These are phyloP conservation scores for Tylopilus vinaceipallidus DNA, from an alignment of 768 basidiomycete species.

Conservation along the genomic window DNA sequence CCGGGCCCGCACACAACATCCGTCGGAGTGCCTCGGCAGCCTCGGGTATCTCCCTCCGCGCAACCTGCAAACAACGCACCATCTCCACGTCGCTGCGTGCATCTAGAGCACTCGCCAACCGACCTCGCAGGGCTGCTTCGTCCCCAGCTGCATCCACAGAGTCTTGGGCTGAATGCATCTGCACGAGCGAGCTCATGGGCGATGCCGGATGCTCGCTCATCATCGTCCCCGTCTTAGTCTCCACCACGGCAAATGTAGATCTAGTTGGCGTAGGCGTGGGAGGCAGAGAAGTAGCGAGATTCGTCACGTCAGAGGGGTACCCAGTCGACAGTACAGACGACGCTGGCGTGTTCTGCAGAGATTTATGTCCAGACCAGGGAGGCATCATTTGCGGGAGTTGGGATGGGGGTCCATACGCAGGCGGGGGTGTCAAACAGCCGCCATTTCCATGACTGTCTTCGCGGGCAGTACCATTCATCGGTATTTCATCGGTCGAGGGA, in stretches of 20 bases:
- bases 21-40: constrained; percentile 25
- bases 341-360: neutral
- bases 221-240: neutral
- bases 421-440: constrained; percentile 2
- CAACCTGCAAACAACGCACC: constrained; percentile 24
- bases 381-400: neutral
- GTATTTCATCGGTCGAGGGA: neutral
- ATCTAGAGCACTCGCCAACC: constrained; percentile 14
- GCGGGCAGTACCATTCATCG: neutral
- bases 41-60: constrained; percentile 22
- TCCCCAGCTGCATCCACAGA: constrained; percentile 22
- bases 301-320: neutral
- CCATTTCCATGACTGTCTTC: neutral
- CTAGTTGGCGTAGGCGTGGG: constrained; percentile 13
- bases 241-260: constrained; percentile 6
- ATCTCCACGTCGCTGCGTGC: constrained; percentile 18
- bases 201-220: neutral
- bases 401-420: neutral
- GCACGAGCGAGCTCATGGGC: constrained; percentile 13
- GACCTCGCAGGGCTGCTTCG: constrained; percentile 22
- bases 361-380: neutral
- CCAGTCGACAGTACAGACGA: neutral
- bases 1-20: constrained; percentile 1
- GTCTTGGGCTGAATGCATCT: constrained; percentile 24
- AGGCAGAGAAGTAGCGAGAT: neutral